phyloP scores from a whole-genome alignment of 768 basidiomycete genomes.

The Brasilioporus rufonigricans region DNA sequence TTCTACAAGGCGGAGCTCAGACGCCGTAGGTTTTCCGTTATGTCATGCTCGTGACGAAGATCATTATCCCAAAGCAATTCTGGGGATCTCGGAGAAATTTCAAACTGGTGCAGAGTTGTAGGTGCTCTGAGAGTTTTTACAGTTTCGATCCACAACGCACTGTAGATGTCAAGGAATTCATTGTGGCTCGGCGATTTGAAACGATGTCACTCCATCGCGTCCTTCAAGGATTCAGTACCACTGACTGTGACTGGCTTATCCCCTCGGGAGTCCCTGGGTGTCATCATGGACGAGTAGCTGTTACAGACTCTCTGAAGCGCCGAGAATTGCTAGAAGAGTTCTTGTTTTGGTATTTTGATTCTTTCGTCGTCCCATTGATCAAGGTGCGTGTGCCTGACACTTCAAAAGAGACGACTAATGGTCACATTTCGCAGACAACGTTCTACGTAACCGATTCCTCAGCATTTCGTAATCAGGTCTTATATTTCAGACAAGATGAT shows the following conservation, averaged over 20 bases:
- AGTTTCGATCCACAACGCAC: background rate
- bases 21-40: slow-evolving; percentile 64
- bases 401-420: background rate
- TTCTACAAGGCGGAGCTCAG: background rate
- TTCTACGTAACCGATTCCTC: slow-evolving; percentile 95
- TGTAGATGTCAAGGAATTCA: slow-evolving; percentile 71
- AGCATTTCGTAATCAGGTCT: slow-evolving; percentile 73
- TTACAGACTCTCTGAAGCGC: slow-evolving; percentile 71
- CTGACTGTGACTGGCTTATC: slow-evolving; percentile 79
- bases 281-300: slow-evolving; percentile 49
- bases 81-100: slow-evolving; percentile 79
- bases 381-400: slow-evolving; percentile 47
- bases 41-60: slow-evolving; percentile 56
- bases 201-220: slow-evolving; percentile 71
- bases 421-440: slow-evolving; percentile 55
- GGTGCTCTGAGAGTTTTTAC: slow-evolving; percentile 17
- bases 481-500: slow-evolving; percentile 94
- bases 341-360: slow-evolving; percentile 92
- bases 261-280: slow-evolving; percentile 38
- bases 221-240: slow-evolving; percentile 70
- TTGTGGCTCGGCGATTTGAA: slow-evolving; percentile 79
- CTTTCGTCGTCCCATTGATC: slow-evolving; percentile 74
- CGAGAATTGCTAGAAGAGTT: slow-evolving; percentile 85
- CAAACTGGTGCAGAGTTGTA: slow-evolving; percentile 55
- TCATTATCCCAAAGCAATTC: slow-evolving; percentile 69